Evolutionary conservation across 1,284 basidiomycete genomes (phyloP).

Genomic region (Sutorius eximius): DNA sequence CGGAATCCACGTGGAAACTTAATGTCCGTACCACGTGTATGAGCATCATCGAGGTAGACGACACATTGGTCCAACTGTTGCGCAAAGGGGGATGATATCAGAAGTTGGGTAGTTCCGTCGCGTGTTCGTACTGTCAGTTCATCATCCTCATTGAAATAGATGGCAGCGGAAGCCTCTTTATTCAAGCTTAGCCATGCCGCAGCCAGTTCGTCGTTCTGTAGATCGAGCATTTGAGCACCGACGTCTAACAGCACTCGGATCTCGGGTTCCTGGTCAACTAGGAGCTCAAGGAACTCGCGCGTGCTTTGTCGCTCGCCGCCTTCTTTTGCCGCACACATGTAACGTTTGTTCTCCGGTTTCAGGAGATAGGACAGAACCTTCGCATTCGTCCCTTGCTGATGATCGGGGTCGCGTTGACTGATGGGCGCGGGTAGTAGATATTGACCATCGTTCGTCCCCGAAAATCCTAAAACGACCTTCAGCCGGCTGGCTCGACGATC

Average conservation of each 20-base stretch:
- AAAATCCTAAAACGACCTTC: conserved; percentile 46
- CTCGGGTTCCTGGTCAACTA: conserved; percentile 36
- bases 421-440: conserved; percentile 51
- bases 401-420: conserved; percentile 41
- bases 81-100: conserved; percentile 45
- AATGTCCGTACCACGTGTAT: conserved; percentile 58
- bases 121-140: conserved; percentile 43
- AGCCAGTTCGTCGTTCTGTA: conserved; percentile 44
- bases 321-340: conserved; percentile 29
- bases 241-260: conserved; percentile 54
- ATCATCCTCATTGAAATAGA: conserved; percentile 51
- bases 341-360: conserved; percentile 44
- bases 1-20: conserved; percentile 45
- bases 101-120: conserved; percentile 39
- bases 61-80: conserved; percentile 46
- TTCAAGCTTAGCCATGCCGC: conserved; percentile 41
- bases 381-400: conserved; percentile 51
- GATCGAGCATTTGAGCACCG: conserved; percentile 57
- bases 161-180: conserved; percentile 37
- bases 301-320: conserved; percentile 31
- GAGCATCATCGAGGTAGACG: conserved; percentile 58
- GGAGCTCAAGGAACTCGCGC: conserved; percentile 35
- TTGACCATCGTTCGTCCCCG: conserved; percentile 55
- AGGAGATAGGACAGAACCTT: conserved; percentile 47
- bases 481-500: neutral